Evolutionary conservation across 2,329 filamentous ascomycete genomes (phyloP).

Genomic region (Pseudonectria foliicola): DNA sequence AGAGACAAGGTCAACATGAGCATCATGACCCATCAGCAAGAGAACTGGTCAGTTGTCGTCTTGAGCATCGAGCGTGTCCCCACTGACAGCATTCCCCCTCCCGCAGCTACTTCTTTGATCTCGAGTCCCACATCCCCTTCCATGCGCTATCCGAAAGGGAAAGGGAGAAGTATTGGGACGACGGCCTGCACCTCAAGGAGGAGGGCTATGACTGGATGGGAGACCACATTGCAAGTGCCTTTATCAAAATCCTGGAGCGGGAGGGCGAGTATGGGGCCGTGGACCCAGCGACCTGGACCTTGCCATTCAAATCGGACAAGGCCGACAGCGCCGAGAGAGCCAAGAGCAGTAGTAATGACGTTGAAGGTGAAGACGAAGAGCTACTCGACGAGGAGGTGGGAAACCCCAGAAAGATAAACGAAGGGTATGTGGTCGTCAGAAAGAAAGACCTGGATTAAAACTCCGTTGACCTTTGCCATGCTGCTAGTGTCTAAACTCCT

Average conservation of each 20-base stretch:
- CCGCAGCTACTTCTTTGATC: constrained; percentile 48
- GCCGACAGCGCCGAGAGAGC: constrained; percentile 16
- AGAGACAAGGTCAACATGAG: constrained; percentile 43
- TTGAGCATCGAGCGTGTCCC: not conserved
- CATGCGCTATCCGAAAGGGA: constrained; percentile 39
- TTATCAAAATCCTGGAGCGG: constrained; percentile 40
- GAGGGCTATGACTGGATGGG: constrained; percentile 59
- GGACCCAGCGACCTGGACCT: constrained; percentile 1
- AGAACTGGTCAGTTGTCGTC: constrained; percentile 43
- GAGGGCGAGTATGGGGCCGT: constrained; percentile 17
- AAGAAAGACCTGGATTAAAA: constrained; percentile 43
- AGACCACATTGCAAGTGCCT: constrained; percentile 43
- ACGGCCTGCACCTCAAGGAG: constrained; percentile 51
- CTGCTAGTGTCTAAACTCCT: constrained; percentile 10
- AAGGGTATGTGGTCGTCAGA: constrained; percentile 49
- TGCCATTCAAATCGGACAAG: not conserved
- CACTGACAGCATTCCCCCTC: not conserved
- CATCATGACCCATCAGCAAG: constrained; percentile 42
- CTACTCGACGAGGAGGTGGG: constrained; percentile 44
- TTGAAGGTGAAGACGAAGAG: constrained; percentile 30
- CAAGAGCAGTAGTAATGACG: too few species aligned
- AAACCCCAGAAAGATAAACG: constrained; percentile 37
- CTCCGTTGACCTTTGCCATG: constrained; percentile 4
- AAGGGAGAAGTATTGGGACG: constrained; percentile 49
- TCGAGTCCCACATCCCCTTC: constrained; percentile 48